Conservation (phyloP, 1,139 yeast genomes). For the Candida buenavistaensis region DNA sequence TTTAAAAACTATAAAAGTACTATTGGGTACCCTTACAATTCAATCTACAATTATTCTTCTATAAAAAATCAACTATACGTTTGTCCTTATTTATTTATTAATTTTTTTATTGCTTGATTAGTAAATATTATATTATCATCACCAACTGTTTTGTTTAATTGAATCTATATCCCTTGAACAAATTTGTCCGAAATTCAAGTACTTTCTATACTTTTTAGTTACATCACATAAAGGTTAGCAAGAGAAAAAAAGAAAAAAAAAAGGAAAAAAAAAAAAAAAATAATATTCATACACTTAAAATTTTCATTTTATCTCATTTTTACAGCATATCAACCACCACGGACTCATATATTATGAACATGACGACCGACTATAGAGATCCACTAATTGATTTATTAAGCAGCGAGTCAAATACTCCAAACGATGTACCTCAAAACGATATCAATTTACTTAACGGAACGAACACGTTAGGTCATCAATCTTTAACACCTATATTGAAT, state of each 20-base stretch:
- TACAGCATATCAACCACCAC: background rate
- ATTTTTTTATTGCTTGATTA: too few species aligned
- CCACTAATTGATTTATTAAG: constrained; percentile 11
- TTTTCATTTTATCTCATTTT: background rate
- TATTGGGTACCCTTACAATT: too few species aligned
- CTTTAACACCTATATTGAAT: constrained; percentile 16
- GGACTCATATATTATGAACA: constrained; percentile 6
- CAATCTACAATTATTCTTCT: too few species aligned
- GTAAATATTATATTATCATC: too few species aligned
- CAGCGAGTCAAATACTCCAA: constrained; percentile 4
- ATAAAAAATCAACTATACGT: too few species aligned
- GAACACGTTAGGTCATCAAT: constrained; percentile 5
- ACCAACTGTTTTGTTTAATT: too few species aligned
- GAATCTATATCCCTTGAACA: too few species aligned
- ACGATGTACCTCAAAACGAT: constrained; percentile 18
- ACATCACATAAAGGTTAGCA: background rate
- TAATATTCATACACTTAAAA: background rate
- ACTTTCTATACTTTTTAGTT: background rate
- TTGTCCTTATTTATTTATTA: too few species aligned
- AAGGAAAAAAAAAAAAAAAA: background rate
- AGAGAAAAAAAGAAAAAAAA: background rate
- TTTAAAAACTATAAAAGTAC: too few species aligned
- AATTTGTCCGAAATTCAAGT: too few species aligned
- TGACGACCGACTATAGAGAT: constrained; percentile 12
- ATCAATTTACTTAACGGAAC: constrained; percentile 38